Percentiles rank a stretch among this genome's conserved stretches.
Conservation (phyloP, 2,329 filamentous ascomycete genomes). For the Xylariaceae sp. region DNA sequence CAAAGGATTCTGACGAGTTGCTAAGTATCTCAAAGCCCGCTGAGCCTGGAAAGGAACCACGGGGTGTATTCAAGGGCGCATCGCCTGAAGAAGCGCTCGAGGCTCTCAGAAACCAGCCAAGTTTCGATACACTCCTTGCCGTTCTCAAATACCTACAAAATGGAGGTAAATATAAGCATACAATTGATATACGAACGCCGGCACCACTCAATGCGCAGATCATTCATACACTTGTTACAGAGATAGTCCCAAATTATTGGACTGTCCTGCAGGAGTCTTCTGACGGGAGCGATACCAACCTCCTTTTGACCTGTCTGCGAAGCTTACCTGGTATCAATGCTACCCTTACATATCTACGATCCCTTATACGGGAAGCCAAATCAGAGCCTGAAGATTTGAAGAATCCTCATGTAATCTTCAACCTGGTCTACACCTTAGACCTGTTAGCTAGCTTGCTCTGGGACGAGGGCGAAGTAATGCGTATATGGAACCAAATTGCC, state of each 20-base stretch:
- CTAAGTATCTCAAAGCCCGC: slow-evolving; percentile 46
- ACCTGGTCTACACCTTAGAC: slow-evolving; percentile 53
- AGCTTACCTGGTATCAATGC: slow-evolving; percentile 82
- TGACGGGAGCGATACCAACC: slow-evolving; percentile 48
- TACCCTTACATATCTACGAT: slow-evolving; percentile 72
- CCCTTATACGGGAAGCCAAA: slow-evolving; percentile 61
- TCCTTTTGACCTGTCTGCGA: slow-evolving; percentile 69
- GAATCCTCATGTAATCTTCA: slow-evolving; percentile 51
- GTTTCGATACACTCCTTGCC: slow-evolving; percentile 60
- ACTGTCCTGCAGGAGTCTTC: slow-evolving; percentile 59
- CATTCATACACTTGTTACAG: slow-evolving; percentile 74
- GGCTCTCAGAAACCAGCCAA: slow-evolving; percentile 66
- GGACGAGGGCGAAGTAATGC: slow-evolving; percentile 40
- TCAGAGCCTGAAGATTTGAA: slow-evolving; percentile 46
- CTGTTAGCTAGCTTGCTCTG: slow-evolving; percentile 52
- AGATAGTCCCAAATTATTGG: slow-evolving; percentile 87
- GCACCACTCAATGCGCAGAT: slow-evolving; percentile 76
- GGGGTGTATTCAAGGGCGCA: slow-evolving; percentile 31
- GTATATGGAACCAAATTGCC: slow-evolving; percentile 35
- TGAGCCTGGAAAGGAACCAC: slow-evolving; percentile 19
- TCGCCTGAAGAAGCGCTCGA: slow-evolving; percentile 63
- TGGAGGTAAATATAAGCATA: slow-evolving; percentile 32
- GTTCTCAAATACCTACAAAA: slow-evolving; percentile 60
- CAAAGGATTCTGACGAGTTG: slow-evolving; percentile 47
- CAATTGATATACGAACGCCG: slow-evolving; percentile 66